Evolutionary conservation across 2,329 filamentous ascomycete genomes (phyloP).

Genomic region (Trichoderma sp.): DNA sequence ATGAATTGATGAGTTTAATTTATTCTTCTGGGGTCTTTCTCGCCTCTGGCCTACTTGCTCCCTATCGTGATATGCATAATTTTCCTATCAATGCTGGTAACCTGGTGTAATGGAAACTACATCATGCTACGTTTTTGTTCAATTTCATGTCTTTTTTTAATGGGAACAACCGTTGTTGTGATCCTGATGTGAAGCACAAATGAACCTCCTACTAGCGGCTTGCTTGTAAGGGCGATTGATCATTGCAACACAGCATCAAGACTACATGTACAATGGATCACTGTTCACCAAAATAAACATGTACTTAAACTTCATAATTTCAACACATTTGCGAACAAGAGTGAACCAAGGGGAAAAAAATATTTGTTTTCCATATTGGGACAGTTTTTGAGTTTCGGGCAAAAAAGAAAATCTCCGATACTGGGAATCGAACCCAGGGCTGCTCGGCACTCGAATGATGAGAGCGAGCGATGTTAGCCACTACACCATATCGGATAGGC

Average conservation of each 20-base stretch:
- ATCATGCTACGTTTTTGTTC: neutral
- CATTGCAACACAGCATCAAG: neutral
- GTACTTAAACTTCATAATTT: too few species aligned
- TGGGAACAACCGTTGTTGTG: neutral
- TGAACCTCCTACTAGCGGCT: neutral
- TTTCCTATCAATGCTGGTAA: neutral
- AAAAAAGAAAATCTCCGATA: conserved; percentile 28
- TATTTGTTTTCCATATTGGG: neutral
- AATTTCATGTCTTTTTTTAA: neutral
- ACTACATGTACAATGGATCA: neutral
- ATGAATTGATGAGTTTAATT: neutral
- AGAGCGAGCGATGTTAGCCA: conserved; percentile 39
- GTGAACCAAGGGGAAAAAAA: neutral
- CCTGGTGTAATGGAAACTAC: neutral
- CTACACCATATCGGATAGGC: conserved; percentile 36
- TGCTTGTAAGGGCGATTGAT: neutral
- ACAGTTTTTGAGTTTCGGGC: neutral
- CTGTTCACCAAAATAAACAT: too few species aligned
- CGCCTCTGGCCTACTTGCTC: neutral
- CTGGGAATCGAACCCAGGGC: conserved; percentile 38
- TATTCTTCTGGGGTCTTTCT: neutral
- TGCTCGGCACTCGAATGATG: conserved; percentile 31
- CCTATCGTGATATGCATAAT: neutral
- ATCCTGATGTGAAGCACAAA: neutral
- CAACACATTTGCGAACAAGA: neutral